Evolutionary conservation across 2,329 filamentous ascomycete species (phyloP).

Genomic region (Trichoderma atrobrunneum): DNA sequence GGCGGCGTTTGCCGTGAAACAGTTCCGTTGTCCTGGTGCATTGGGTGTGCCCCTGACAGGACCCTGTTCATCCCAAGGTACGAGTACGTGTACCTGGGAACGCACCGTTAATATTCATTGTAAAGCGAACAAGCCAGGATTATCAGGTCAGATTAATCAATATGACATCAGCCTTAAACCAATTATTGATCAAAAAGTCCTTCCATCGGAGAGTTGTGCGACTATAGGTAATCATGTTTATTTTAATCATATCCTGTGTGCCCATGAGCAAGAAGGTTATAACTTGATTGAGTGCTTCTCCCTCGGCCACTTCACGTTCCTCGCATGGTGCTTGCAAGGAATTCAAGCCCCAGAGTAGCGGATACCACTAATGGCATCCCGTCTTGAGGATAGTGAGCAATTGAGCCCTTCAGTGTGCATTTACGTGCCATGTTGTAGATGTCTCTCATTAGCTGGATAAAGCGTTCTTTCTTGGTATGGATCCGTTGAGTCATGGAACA

Average conservation of each 20-base stretch:
- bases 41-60: neutral
- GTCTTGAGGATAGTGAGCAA: neutral
- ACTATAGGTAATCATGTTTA: neutral
- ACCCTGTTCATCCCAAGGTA: neutral
- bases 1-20: constrained; percentile 7
- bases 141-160: neutral
- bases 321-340: neutral
- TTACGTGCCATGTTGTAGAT: neutral
- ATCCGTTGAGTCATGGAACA: neutral
- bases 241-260: neutral
- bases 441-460: neutral
- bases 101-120: neutral
- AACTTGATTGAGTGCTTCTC: neutral
- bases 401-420: neutral
- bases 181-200: neutral
- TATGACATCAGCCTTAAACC: neutral
- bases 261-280: neutral
- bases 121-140: neutral
- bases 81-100: neutral
- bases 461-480: neutral
- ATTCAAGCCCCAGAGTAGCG: neutral
- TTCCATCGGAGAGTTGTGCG: neutral
- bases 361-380: neutral
- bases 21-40: neutral
- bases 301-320: neutral